phyloP scores from a whole-genome alignment of 495 filamentous ascomycete genomes.

The Daldinia grandis region DNA sequence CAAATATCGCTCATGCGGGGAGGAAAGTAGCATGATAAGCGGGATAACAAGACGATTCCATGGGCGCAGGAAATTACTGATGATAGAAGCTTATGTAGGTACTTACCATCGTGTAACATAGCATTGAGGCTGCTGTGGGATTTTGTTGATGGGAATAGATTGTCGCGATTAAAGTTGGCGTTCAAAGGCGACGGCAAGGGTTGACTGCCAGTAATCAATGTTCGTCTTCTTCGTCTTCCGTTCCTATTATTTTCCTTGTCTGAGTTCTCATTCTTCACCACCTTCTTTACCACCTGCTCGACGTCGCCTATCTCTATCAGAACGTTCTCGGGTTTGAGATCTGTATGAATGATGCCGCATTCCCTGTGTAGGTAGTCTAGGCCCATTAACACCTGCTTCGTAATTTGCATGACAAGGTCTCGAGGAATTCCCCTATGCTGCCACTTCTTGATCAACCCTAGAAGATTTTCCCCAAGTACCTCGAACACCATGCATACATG shows the following conservation, averaged over 20 bases:
- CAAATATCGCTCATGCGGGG: not conserved
- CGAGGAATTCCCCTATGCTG: constrained; percentile 97
- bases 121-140: constrained; percentile 85
- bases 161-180: constrained; percentile 81
- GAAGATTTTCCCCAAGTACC: constrained; percentile 92
- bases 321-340: constrained; percentile 97
- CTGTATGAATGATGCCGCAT: constrained; percentile 98
- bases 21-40: not conserved
- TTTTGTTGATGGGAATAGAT: constrained; percentile 72
- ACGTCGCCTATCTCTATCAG: constrained; percentile 99
- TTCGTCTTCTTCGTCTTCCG: constrained; percentile 88
- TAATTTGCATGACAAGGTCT: constrained; percentile 96
- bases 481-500: constrained; percentile 99
- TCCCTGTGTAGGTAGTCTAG: constrained; percentile 96
- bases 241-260: constrained; percentile 93
- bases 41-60: not conserved
- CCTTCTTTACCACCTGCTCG: constrained; percentile 92
- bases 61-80: not conserved
- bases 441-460: constrained; percentile 97
- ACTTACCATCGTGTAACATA: constrained; percentile 81
- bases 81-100: constrained; percentile 6
- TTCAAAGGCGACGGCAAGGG: constrained; percentile 95
- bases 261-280: constrained; percentile 84
- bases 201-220: constrained; percentile 96
- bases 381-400: constrained; percentile 95